Percentiles rank a stretch among this genome's conserved stretches.
Evolutionary conservation across 192 early-diverging fungal species (phyloP).

Genomic region (Funneliformis mosseae): DNA sequence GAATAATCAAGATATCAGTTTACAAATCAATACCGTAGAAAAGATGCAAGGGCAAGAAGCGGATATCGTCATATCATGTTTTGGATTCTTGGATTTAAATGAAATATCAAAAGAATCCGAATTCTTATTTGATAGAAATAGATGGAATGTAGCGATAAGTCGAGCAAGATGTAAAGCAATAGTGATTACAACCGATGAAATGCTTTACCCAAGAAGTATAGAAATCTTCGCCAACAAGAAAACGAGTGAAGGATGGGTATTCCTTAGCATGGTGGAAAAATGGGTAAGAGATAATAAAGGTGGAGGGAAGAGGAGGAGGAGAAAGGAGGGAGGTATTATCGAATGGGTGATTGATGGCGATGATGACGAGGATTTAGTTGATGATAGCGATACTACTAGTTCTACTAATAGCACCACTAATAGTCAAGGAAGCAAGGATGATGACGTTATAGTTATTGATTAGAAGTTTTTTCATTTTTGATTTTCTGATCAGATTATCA

Average conservation of each 20-base stretch:
- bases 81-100: constrained; percentile 46
- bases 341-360: background rate
- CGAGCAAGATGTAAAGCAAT: constrained; percentile 48
- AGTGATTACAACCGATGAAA: constrained; percentile 38
- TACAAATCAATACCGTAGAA: constrained; percentile 53
- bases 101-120: constrained; percentile 35
- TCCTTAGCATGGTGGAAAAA: constrained; percentile 17
- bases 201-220: constrained; percentile 37
- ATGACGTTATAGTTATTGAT: no score
- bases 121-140: constrained; percentile 48
- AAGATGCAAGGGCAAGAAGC: constrained; percentile 61
- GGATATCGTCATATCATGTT: constrained; percentile 64
- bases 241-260: constrained; percentile 31
- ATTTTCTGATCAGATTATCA: no score
- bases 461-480: no score
- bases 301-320: background rate
- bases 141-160: constrained; percentile 52
- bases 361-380: background rate
- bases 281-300: background rate
- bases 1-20: constrained; percentile 28
- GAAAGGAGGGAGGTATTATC: background rate
- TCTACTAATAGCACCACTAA: background rate
- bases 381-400: background rate
- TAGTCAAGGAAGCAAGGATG: background rate
- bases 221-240: constrained; percentile 25